Evolutionary conservation across 257 asterid species (phyloP), one percentile per base, ranked within the genome.

Genomic region (Nicotiana noctiflora): DNA sequence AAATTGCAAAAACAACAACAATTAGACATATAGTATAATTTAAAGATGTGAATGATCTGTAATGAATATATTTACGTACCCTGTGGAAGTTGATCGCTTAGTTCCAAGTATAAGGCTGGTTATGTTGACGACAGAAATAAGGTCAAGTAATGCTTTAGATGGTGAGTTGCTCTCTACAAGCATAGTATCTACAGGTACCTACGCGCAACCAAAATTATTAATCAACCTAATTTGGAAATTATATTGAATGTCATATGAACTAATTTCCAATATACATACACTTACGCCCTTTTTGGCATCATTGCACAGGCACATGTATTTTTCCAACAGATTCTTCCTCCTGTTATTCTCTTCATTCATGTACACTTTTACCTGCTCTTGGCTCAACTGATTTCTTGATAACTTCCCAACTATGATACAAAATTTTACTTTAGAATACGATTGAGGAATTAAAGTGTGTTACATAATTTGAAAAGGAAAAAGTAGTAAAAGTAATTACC

Each of bases 131-230:
- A 93, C 88, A 27, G 81, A 83, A 79, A 91, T 89, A 75, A 91
- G 92, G 75, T 91, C 94, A 40, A 91, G 15, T 56, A 93, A 89
- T 65, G 97, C 90, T 85, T 93, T 91, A 34, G 87, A 82, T 40
- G 91, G 80, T 81, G 93, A 87, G 75, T 79, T 90, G 90, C 97
- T 93, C 89, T 93, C 97, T 79, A 91, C 86, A 55, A 93, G 90
- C 94, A 91, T 91, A 19, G 97, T 91, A 75, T 91, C 97, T 79
- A 87, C 97, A 17, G 66, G 81, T 49, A 93, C 89, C 97, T 93
- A 29, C 15, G 18, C 23, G 12, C 21, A 80, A 88, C 17, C 52
- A 88, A 21, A 78, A 65, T 68, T 23, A 49, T 21, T 17, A 81
- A 40, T 6, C 2, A 37, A 37, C 9, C 9, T 37, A 8, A 23